These are phyloP conservation scores for Backusella tarrabulga DNA, from an alignment of 192 early-diverging fungal species.

Conservation along the genomic window DNA sequence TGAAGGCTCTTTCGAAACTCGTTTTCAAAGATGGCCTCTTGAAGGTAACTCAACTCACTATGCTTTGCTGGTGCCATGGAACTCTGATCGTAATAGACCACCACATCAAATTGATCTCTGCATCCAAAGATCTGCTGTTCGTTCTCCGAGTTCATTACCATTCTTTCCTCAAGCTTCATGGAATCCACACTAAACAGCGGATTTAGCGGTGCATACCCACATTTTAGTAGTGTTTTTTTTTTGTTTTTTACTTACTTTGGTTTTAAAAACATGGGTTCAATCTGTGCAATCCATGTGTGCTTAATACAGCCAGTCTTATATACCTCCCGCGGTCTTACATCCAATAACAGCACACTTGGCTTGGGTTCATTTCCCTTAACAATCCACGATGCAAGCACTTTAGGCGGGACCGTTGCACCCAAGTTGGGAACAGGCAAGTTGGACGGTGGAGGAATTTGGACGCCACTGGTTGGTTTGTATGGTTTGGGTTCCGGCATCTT, in stretches of 20 bases:
- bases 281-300: slow-evolving; percentile 62
- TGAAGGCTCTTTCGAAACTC: slow-evolving; percentile 54
- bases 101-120: slow-evolving; percentile 66
- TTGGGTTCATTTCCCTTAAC: slow-evolving; percentile 23
- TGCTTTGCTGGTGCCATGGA: slow-evolving; percentile 38
- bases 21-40: slow-evolving; percentile 60
- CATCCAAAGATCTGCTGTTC: slow-evolving; percentile 65
- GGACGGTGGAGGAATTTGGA: slow-evolving; percentile 21
- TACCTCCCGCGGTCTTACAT: slow-evolving; percentile 72
- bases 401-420: slow-evolving; percentile 35
- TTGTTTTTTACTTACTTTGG: slow-evolving; percentile 48
- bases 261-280: slow-evolving; percentile 67
- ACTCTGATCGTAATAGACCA: slow-evolving; percentile 70
- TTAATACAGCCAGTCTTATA: slow-evolving; percentile 69
- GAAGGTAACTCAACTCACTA: slow-evolving; percentile 44
- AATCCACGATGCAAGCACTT: slow-evolving; percentile 39
- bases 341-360: slow-evolving; percentile 64
- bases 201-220: no score
- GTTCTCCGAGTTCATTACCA: slow-evolving; percentile 54
- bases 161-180: slow-evolving; percentile 48
- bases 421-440: slow-evolving; percentile 28
- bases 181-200: slow-evolving; percentile 41
- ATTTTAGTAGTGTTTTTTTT: no score
- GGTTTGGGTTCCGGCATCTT: slow-evolving; percentile 8
- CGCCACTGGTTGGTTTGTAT: not conserved